phyloP scores from a whole-genome alignment of 2,329 filamentous ascomycete species.

The Hypoxylon sp. region DNA sequence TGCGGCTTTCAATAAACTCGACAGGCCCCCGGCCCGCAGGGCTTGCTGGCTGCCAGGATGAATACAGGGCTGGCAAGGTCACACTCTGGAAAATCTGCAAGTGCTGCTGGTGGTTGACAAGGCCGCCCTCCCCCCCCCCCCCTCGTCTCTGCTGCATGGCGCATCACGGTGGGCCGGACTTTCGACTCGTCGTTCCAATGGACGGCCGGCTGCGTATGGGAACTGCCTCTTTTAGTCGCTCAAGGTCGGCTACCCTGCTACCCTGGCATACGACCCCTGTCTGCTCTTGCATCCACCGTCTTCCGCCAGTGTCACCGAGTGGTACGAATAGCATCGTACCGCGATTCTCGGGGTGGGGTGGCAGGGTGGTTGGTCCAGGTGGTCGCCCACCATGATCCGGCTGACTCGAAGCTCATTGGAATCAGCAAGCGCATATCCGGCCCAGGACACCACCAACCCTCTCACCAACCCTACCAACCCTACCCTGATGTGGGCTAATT shows the following conservation, averaged over 20 bases:
- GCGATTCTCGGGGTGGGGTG: conserved; percentile 41
- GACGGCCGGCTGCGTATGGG: conserved; percentile 47
- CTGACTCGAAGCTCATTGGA: conserved; percentile 53
- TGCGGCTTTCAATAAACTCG: conserved; percentile 41
- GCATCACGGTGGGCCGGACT: conserved; percentile 39
- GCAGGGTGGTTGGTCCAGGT: conserved; percentile 44
- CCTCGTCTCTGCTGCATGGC: conserved; percentile 30
- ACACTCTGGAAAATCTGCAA: conserved; percentile 38
- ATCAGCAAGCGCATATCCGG: conserved; percentile 55
- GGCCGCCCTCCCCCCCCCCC: conserved; percentile 16
- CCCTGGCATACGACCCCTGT: conserved; percentile 38
- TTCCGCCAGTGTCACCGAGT: conserved; percentile 47
- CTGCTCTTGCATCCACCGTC: conserved; percentile 43
- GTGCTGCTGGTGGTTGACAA: conserved; percentile 33
- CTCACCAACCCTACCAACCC: no score
- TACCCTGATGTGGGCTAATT: conserved; percentile 44
- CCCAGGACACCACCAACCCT: conserved; percentile 41
- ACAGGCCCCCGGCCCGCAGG: conserved; percentile 30
- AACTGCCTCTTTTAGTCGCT: conserved; percentile 43
- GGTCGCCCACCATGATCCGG: conserved; percentile 39
- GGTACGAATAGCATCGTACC: conserved; percentile 44
- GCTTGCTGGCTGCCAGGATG: conserved; percentile 35
- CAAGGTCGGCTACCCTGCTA: conserved; percentile 28
- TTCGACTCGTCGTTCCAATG: conserved; percentile 40
- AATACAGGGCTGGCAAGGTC: conserved; percentile 41